Evolutionary conservation across 371 early-diverging fungal genomes (phyloP), one percentile per base, ranked within the genome.

Genomic region (Chytridium lagenaria): DNA sequence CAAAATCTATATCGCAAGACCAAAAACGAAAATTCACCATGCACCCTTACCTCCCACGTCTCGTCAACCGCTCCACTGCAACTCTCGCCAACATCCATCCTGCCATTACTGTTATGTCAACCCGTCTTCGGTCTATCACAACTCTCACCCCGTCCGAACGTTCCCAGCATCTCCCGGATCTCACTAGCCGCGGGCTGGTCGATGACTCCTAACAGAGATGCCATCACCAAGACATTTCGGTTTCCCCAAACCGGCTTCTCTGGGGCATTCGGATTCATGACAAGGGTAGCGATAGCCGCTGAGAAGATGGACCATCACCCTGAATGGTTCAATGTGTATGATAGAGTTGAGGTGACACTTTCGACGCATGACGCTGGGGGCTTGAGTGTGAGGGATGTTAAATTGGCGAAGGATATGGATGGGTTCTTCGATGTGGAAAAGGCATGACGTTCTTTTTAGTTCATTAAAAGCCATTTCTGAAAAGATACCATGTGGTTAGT

Each of bases 221-320:
- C 95, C 30, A 91, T 96, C 77, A 81, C 84, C 63, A 95, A 93
- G 76, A 84, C 83, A 7, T 94, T 93, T 75, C 38, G 69, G 63
- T 98, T 97, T 80, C 78, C 84, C 55, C 5, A 26, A 5, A 15
- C 55, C 12, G 44, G 44, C 22, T 98, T 98, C 76, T 90, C 87
- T 81, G 86, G 88, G 67, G 98, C 97, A 1, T 97, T 94, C 81
- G 93, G 92, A 12, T 98, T 98, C 83, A 97, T 98, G 96, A 87
- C 95, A 16, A 86, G 91, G 30, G 92, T 97, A 7, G 97, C 98
- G 15, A 81, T 95, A 59, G 86, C 87, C 50, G 97, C 97, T 34
- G 98, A 97, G 66, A 92, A 91, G 79, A 86, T 89, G 79, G 92
- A 95, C 76, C 98, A 98, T 79, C 98, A 98, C 76, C 98, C 98